Base-by-base conservation (phyloP, 2,329 filamentous ascomycete species). In the Cadophora sp. region DNA sequence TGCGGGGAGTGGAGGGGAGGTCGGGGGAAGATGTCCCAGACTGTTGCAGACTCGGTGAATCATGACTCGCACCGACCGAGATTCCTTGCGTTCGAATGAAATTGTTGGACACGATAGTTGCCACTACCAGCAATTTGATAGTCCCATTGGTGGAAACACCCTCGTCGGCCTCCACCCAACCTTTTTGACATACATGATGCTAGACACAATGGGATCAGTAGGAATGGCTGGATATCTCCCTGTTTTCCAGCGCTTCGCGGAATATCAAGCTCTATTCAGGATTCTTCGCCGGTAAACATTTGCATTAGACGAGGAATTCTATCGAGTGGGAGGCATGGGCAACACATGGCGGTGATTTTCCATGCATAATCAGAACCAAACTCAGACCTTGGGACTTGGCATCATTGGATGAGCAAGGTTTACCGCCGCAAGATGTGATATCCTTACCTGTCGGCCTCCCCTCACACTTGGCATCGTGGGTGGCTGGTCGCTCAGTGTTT, bases 1-100 rank as follows among this genome's bases (percentile, higher is more conserved):
- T 30, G 27, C 27, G 27, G 27, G 27, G 27, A 30, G 8, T 39
- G 18, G 16, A 16, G 50, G 50, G 50, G 50, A 27, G 45, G 27
- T 53, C 50, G 53, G 53, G 18, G 53, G n/a, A 24, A 39, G 53
- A 56, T 56, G 20, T 39, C 53, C 53, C 53, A 56, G 11, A 18
- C 16, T 39, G 36, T 6, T 20, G n/a, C 43, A n/a, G 9, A 9
- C 20, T 56, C 53, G 53, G 53, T 36, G 6, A n/a, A 39, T 39
- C 33, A 56, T 33, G 53, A 56, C 53, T 56, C 53, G 53, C 13
- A 2, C 33, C 6, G 53, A 56, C 53, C 53, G 53, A 56, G 53
- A 27, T 16, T 11, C 33, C 53, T 33, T 56, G 53, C n/a, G 8
- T 22, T 39, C 9, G 24, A 39, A 3, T 22, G 30, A 13, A 41